Evolutionary conservation across 345 rosid species (phyloP).

Genomic region (Aquilaria yunnanensis): DNA sequence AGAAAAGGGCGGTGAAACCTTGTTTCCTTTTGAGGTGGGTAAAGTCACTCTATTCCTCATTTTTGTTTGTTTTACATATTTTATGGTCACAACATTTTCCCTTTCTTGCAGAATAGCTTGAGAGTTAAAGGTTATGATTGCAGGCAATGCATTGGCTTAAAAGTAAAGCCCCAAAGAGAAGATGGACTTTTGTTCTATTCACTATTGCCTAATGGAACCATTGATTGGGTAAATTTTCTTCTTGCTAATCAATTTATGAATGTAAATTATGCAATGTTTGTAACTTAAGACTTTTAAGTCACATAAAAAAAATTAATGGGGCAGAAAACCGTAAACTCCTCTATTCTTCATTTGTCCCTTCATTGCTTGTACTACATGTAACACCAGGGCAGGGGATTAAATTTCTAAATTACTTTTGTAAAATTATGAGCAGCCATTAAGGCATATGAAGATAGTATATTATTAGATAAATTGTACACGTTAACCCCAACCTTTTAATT

Average conservation of each 20-base stretch:
- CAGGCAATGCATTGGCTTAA: slow-evolving; percentile 53
- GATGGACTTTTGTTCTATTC: slow-evolving; percentile 74
- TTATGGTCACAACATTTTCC: background rate
- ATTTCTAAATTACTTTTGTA: background rate
- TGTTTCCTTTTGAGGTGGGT: slow-evolving; percentile 75
- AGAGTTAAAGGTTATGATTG: slow-evolving; percentile 41
- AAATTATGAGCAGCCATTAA: background rate
- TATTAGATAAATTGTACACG: too few relatives aligned
- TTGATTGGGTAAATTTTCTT: slow-evolving; percentile 42
- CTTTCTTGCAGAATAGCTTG: slow-evolving; percentile 36
- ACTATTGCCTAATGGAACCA: slow-evolving; percentile 56
- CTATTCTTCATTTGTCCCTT: background rate
- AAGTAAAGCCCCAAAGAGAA: slow-evolving; percentile 69
- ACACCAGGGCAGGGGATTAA: background rate
- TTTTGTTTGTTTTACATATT: background rate
- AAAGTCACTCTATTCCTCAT: slow-evolving; percentile 7
- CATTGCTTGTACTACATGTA: background rate
- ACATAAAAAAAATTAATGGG: background rate
- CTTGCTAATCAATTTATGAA: background rate
- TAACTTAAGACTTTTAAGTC: background rate
- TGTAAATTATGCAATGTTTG: background rate
- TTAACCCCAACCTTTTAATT: too few relatives aligned
- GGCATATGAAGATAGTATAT: too few relatives aligned
- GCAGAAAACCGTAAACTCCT: background rate
- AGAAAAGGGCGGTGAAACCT: slow-evolving; percentile 80